Conservation (phyloP, 495 filamentous ascomycete species). For the Neurospora tetraspora region DNA sequence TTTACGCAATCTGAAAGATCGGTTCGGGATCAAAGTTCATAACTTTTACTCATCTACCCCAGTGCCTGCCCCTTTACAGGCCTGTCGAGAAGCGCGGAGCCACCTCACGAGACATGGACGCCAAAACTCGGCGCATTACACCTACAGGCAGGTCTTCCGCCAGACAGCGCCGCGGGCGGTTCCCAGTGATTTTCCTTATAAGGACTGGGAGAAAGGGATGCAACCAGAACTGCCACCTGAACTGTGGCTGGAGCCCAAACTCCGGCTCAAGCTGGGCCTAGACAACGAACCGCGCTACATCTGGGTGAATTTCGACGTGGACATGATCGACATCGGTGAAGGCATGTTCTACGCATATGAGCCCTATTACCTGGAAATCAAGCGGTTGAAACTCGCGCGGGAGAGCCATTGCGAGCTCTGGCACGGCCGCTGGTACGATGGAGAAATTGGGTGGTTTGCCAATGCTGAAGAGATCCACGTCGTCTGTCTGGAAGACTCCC, state of each 20-base stretch:
- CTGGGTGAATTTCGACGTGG: not conserved
- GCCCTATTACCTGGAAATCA: not conserved
- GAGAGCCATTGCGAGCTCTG: not conserved
- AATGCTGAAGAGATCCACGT: not conserved
- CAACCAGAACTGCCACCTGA: not conserved
- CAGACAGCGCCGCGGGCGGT: not conserved
- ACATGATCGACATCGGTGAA: not conserved
- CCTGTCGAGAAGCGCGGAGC: not conserved
- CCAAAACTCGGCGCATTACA: not conserved
- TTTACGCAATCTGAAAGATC: not conserved
- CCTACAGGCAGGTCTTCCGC: not conserved
- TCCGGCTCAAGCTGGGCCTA: not conserved
- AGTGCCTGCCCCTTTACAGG: not conserved
- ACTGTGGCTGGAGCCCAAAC: not conserved
- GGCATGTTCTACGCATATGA: not conserved
- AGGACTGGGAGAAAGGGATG: no score
- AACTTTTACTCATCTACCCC: not conserved
- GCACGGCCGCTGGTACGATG: not conserved
- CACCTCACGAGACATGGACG: not conserved
- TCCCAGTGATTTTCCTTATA: no score
- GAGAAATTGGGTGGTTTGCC: not conserved
- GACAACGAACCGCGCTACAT: not conserved
- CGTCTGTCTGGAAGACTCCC: not conserved
- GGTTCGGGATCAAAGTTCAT: not conserved
- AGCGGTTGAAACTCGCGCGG: not conserved